phyloP scores from a whole-genome alignment of 2,329 filamentous ascomycete species.

The Colletotrichum karsti region DNA sequence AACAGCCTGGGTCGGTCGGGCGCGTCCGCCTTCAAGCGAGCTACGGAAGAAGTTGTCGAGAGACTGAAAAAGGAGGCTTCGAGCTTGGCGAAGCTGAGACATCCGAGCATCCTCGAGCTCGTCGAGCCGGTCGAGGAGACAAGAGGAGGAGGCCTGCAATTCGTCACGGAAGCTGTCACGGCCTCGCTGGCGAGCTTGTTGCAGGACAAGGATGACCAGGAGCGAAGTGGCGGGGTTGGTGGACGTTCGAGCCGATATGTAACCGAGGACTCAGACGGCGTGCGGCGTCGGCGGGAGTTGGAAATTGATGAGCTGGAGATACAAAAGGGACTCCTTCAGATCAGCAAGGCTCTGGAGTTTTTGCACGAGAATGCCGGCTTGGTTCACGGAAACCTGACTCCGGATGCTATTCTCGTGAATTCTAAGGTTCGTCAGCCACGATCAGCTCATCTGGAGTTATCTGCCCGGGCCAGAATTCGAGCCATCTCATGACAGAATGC shows the following conservation, averaged over 20 bases:
- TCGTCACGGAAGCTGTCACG: constrained; percentile 91
- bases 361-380: constrained; percentile 93
- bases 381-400: constrained; percentile 93
- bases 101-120: constrained; percentile 91
- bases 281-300: constrained; percentile 77
- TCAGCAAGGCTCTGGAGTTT: constrained; percentile 94
- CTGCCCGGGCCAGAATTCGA: not conserved
- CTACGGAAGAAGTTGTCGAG: constrained; percentile 90
- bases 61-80: constrained; percentile 91
- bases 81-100: constrained; percentile 85
- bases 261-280: constrained; percentile 80
- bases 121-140: constrained; percentile 97
- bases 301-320: constrained; percentile 98
- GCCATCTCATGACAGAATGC: constrained; percentile 10
- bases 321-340: constrained; percentile 92
- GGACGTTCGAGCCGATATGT: constrained; percentile 82
- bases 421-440: constrained; percentile 71
- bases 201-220: constrained; percentile 89
- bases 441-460: not conserved
- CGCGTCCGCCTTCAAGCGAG: constrained; percentile 77
- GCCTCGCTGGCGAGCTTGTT: constrained; percentile 85
- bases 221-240: constrained; percentile 72
- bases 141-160: constrained; percentile 89
- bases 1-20: constrained; percentile 69
- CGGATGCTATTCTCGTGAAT: constrained; percentile 93